Base-by-base conservation (phyloP, 208 protist genomes). In the Trypanosoma platydactyli region DNA sequence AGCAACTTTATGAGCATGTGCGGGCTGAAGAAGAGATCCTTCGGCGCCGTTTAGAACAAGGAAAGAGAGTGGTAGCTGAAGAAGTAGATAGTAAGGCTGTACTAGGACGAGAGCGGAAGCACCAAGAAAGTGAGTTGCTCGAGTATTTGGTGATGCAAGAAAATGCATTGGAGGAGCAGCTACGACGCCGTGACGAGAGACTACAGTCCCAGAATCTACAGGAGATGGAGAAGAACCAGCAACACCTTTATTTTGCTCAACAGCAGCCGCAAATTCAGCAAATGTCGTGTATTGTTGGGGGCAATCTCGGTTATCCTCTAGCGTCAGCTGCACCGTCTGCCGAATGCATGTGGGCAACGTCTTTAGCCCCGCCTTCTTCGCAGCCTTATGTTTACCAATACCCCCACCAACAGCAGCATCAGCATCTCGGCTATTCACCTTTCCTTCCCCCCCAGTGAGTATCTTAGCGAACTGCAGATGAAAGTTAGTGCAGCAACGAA, bases 1-100 rank as follows among this genome's bases (percentile, higher is more conserved):
- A 76, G 22, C 60, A 82, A 48, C 46, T 92, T 0, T 80, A 82
- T 24, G 89, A 92, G 66, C 83, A 92, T 65, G 52, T 88, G n/a
- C 60, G 56, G 18, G 79, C 79, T 27, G 74, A 86, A 63, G 89
- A 95, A 73, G 80, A 86, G 42, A 16, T 84, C 27, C 65, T 92
- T 38, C 83, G 79, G 12, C 59, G 73, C 24, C 80, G 82, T 41
- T 56, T 92, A 35, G 64, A 81, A 44, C 50, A 80, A 71, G 76
- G 75, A 24, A 70, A 78, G 33, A 71, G 66, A 7, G 60, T 55
- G 25, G 71, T 52, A 15, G 81, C 61, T 0, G 57, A 73, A 48
- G 68, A 58, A 53, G 42, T 15, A 1, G 41, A 25, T n/a, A 13
- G 30, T 6, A 67, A 76, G 41, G 25, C 62, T 7, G 44, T 53